Percentiles rank a stretch among this genome's conserved stretches.
These are phyloP conservation scores for Flaveria sonorensis DNA, from an alignment of 129 eudicot genomes.

Conservation along the genomic window DNA sequence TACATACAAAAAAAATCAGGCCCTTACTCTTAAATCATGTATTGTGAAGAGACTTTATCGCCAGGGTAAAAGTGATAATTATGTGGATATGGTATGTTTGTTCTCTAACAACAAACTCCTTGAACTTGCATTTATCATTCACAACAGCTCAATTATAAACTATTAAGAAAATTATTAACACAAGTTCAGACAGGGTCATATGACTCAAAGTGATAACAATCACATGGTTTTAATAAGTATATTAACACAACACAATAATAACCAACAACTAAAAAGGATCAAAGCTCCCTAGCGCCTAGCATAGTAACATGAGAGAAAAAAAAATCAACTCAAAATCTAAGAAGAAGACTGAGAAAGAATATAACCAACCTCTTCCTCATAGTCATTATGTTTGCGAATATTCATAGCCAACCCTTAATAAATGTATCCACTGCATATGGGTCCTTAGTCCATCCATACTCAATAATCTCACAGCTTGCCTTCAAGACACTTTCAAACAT, in stretches of 20 bases:
- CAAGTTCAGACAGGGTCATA: not conserved
- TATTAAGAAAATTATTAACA: not conserved
- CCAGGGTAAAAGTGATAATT: not conserved
- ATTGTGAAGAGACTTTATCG: not conserved
- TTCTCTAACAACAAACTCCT: not conserved
- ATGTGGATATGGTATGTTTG: not conserved
- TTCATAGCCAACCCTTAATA: conserved; percentile 70
- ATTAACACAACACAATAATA: conserved; percentile 1
- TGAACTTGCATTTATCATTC: not conserved
- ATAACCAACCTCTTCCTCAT: conserved; percentile 90
- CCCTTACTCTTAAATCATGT: not conserved
- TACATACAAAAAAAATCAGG: conserved; percentile 1
- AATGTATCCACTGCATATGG: conserved; percentile 87
- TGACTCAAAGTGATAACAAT: not conserved
- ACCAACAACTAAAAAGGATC: conserved; percentile 1
- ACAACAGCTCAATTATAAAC: not conserved
- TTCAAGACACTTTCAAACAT: conserved; percentile 87
- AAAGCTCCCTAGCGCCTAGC: conserved; percentile 7
- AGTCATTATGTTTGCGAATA: conserved; percentile 81
- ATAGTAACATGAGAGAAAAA: not conserved
- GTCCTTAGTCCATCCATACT: conserved; percentile 91
- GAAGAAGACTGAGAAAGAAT: not conserved
- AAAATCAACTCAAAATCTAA: not conserved
- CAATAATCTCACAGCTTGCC: conserved; percentile 83
- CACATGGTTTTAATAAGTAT: not conserved